These are phyloP conservation scores for Hortiboletus flavorubellus DNA, from an alignment of 768 basidiomycete genomes.

Conservation along the genomic window DNA sequence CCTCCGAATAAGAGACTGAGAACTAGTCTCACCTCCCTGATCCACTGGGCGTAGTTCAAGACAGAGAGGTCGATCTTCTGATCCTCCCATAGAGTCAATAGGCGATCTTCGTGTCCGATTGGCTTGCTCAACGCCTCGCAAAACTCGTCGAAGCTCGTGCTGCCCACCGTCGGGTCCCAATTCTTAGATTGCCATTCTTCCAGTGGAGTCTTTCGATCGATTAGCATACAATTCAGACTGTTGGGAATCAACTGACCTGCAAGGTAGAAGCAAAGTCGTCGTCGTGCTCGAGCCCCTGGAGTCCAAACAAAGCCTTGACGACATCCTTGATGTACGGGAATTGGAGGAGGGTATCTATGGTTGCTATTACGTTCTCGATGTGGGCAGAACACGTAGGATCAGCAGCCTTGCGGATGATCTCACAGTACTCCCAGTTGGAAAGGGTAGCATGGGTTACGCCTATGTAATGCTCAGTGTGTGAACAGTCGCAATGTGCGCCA, in stretches of 20 bases:
- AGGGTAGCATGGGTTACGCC: conserved; percentile 84
- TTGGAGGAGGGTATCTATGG: conserved; percentile 61
- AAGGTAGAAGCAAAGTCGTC: conserved; percentile 76
- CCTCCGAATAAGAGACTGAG: neutral
- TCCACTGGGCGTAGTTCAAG: conserved; percentile 72
- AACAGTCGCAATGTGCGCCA: neutral
- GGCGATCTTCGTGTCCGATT: conserved; percentile 47
- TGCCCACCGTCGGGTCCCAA: conserved; percentile 77
- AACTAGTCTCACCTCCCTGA: conserved; percentile 53
- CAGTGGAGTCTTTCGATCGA: conserved; percentile 48
- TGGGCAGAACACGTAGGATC: conserved; percentile 59
- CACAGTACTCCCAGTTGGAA: conserved; percentile 86
- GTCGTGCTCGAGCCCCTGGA: conserved; percentile 63
- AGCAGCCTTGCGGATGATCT: conserved; percentile 69
- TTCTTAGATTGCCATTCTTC: conserved; percentile 78
- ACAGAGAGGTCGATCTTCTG: conserved; percentile 56
- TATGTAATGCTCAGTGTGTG: conserved; percentile 24
- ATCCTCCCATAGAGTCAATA: conserved; percentile 44
- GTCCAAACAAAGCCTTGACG: conserved; percentile 77
- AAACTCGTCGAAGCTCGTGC: conserved; percentile 63
- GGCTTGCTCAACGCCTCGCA: conserved; percentile 55
- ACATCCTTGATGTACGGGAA: conserved; percentile 42
- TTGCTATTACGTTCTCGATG: conserved; percentile 52
- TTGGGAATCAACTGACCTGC: conserved; percentile 38
- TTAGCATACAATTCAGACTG: conserved; percentile 17